These are phyloP conservation scores for Fusarium luffae DNA, from an alignment of 2,329 filamentous ascomycete genomes.

Conservation along the genomic window DNA sequence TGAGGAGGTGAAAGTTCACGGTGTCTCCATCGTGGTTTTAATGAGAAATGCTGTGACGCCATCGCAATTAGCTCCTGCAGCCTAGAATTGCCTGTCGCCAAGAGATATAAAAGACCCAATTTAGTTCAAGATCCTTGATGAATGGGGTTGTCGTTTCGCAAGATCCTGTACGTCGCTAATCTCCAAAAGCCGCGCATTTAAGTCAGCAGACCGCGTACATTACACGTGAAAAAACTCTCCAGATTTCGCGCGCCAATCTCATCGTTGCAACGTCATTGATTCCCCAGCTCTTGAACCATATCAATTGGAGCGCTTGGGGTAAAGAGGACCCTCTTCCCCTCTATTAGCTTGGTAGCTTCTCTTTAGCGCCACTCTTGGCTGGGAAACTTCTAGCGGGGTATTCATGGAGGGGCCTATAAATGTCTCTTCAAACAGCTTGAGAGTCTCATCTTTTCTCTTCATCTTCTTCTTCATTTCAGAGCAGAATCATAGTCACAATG, in stretches of 20 bases:
- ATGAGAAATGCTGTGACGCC: not conserved
- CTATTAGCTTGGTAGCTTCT: not conserved
- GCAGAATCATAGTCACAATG: not conserved
- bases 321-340: not conserved
- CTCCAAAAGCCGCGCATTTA: not conserved
- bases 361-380: not conserved
- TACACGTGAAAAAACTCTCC: not conserved
- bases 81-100: not conserved
- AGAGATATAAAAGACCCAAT: not conserved
- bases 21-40: fast-evolving
- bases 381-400: conserved; percentile 3
- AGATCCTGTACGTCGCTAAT: not conserved
- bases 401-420: not conserved
- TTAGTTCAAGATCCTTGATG: not conserved
- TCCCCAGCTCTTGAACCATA: not conserved
- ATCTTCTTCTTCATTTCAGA: not conserved
- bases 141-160: not conserved
- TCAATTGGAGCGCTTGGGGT: conserved; percentile 17
- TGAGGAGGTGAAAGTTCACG: not conserved
- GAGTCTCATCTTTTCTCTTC: not conserved
- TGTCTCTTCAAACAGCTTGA: not conserved
- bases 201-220: not conserved
- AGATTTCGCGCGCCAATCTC: conserved; percentile 2
- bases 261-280: not conserved
- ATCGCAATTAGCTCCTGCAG: not conserved